A percentile compares a stretch with the other conserved stretches of the same genome.
Conservation (phyloP, 345 rosid genomes). For the Abelmoschus esculentus region DNA sequence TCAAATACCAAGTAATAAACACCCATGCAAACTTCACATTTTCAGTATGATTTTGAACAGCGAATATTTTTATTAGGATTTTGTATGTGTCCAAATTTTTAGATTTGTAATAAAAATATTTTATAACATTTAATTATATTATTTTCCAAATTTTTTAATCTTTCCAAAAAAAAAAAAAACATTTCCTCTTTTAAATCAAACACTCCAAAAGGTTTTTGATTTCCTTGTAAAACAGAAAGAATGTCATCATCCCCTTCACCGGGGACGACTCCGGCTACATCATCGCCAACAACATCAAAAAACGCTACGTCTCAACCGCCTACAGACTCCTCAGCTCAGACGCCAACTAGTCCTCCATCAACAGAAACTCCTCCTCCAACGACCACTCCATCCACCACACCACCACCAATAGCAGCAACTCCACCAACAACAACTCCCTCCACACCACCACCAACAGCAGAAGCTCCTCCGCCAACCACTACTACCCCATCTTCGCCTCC, state of each 20-base stretch:
- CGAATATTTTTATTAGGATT: too few species aligned
- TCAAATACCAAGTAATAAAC: too few species aligned
- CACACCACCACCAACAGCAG: constrained; percentile 15
- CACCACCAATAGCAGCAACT: constrained; percentile 21
- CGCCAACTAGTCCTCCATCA: constrained; percentile 8
- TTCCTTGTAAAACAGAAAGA: not conserved
- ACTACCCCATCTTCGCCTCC: constrained; percentile 21
- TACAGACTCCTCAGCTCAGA: constrained; percentile 22
- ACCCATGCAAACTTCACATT: too few species aligned
- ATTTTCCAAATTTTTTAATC: not conserved
- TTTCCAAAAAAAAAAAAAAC: not conserved
- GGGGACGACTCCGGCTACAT: constrained; percentile 23
- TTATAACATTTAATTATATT: not conserved
- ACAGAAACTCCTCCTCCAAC: constrained; percentile 17
- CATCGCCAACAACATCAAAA: constrained; percentile 29
- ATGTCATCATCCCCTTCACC: constrained; percentile 48
- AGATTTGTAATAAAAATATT: too few species aligned
- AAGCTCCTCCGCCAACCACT: constrained; percentile 18
- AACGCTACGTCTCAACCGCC: constrained; percentile 18
- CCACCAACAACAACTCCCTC: constrained; percentile 20
- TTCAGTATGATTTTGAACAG: too few species aligned
- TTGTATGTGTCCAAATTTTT: not conserved
- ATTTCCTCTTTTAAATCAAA: not conserved
- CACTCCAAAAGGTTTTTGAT: not conserved
- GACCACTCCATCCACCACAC: constrained; percentile 1